A percentile compares a stretch with the other conserved stretches of the same genome.
These are phyloP conservation scores for Angomonas ambiguus DNA, from an alignment of 208 protist genomes.

Conservation along the genomic window DNA sequence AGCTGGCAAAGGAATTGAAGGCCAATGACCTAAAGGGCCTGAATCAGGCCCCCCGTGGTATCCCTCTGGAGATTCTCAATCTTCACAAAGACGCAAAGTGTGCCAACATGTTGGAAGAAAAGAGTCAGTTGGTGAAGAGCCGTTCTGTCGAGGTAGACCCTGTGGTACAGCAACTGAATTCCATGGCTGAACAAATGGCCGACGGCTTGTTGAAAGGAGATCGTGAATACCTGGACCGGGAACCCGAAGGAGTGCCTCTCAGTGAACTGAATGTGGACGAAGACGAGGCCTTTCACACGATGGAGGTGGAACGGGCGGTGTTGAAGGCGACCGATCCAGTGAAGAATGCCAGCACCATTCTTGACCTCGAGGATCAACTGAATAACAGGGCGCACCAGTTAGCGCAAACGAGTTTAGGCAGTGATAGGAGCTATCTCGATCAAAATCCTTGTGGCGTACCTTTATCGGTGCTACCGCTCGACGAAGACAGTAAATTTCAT, in stretches of 20 bases:
- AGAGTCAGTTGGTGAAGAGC: slow-evolving; percentile 13
- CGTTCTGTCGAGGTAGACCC: slow-evolving; percentile 18
- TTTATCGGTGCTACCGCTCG: slow-evolving; percentile 44
- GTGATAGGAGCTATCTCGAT: slow-evolving; percentile 61
- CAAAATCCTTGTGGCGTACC: slow-evolving; percentile 46
- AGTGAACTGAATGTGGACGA: slow-evolving; percentile 43
- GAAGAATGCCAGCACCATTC: slow-evolving; percentile 36
- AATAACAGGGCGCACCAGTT: slow-evolving; percentile 51
- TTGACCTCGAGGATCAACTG: slow-evolving; percentile 59
- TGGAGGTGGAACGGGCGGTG: slow-evolving; percentile 60
- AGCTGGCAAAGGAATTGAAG: slow-evolving; percentile 52
- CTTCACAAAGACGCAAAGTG: slow-evolving; percentile 58
- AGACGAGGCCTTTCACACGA: slow-evolving; percentile 45
- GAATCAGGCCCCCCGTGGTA: slow-evolving; percentile 33
- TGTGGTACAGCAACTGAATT: slow-evolving; percentile 33
- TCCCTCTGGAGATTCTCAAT: slow-evolving; percentile 63
- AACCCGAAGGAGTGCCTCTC: slow-evolving; percentile 65
- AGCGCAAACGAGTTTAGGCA: slow-evolving; percentile 24
- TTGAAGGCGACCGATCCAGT: slow-evolving; percentile 38
- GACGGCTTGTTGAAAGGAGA: slow-evolving; percentile 46
- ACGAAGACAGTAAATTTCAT: slow-evolving; percentile 59
- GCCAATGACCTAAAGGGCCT: slow-evolving; percentile 43
- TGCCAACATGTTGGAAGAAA: slow-evolving; percentile 37
- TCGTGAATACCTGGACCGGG: slow-evolving; percentile 61
- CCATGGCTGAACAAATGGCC: slow-evolving; percentile 35